Percentiles rank a stretch among this genome's conserved stretches.
These are phyloP conservation scores for Diplocarpon rosae DNA, from an alignment of 2,329 filamentous ascomycete species.

Conservation along the genomic window DNA sequence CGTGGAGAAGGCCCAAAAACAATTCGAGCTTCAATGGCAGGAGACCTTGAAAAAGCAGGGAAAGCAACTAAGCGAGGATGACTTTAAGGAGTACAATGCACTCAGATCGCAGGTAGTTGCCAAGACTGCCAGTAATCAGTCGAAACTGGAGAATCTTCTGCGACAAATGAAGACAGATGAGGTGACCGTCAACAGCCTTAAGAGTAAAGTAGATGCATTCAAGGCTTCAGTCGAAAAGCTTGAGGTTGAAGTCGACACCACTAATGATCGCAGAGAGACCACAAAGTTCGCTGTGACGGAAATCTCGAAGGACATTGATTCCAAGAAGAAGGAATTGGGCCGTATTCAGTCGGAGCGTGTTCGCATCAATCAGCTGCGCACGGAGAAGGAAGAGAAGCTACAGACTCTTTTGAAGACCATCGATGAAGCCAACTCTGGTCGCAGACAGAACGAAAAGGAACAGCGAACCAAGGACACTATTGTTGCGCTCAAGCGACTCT, in stretches of 20 bases:
- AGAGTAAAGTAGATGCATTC: constrained; percentile 73
- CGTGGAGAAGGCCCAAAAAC: constrained; percentile 80
- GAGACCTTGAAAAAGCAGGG: constrained; percentile 80
- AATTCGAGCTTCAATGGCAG: constrained; percentile 81
- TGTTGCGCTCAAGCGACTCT: constrained; percentile 76
- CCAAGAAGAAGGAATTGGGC: constrained; percentile 86
- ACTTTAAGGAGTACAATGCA: constrained; percentile 80
- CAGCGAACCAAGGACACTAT: constrained; percentile 71
- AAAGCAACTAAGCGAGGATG: constrained; percentile 71
- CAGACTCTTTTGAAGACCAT: constrained; percentile 70
- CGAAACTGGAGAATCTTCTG: constrained; percentile 73
- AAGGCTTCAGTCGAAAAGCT: constrained; percentile 65
- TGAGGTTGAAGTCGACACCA: constrained; percentile 56
- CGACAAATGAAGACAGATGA: constrained; percentile 87
- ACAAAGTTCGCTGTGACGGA: constrained; percentile 54
- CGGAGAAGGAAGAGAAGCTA: constrained; percentile 86
- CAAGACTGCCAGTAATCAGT: constrained; percentile 68
- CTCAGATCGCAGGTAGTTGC: constrained; percentile 78
- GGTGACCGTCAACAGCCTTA: constrained; percentile 79
- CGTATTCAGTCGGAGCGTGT: constrained; percentile 73
- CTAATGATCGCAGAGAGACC: constrained; percentile 56
- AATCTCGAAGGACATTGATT: constrained; percentile 65
- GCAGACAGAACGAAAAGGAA: constrained; percentile 77
- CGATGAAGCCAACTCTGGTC: constrained; percentile 74
- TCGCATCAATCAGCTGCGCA: constrained; percentile 68